Conservation (phyloP, 2,329 filamentous ascomycete genomes). For the Diaporthe australafricana region DNA sequence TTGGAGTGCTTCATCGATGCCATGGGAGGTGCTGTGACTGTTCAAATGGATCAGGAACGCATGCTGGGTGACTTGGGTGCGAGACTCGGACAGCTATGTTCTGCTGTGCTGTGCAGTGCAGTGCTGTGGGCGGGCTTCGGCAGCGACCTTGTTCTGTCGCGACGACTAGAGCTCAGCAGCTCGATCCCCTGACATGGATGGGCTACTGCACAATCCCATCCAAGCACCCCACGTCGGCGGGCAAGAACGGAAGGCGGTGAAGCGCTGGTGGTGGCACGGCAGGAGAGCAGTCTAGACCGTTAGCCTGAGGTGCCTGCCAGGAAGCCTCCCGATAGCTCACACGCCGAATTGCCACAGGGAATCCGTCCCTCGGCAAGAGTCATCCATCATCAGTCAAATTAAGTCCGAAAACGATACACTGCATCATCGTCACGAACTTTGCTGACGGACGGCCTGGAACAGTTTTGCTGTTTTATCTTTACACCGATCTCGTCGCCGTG, state of each 20-base stretch:
- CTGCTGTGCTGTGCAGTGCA: neutral
- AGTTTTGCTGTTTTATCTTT: neutral
- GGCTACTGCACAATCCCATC: neutral
- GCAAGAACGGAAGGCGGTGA: slow-evolving; percentile 26
- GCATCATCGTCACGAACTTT: slow-evolving; percentile 5
- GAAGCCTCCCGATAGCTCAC: neutral
- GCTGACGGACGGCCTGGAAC: neutral
- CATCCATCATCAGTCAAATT: slow-evolving; percentile 15
- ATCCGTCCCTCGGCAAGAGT: slow-evolving; percentile 30
- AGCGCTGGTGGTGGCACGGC: neutral
- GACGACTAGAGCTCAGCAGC: slow-evolving; percentile 1
- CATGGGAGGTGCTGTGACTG: neutral
- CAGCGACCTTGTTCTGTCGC: neutral
- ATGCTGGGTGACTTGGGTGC: slow-evolving; percentile 11
- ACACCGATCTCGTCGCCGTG: slow-evolving; percentile 6
- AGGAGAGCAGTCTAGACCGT: slow-evolving; percentile 6
- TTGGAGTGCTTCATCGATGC: neutral
- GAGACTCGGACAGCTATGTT: neutral
- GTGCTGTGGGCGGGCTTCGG: neutral
- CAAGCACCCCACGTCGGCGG: slow-evolving; percentile 10
- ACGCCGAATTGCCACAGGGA: slow-evolving; percentile 9
- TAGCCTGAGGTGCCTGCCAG: slow-evolving; percentile 1
- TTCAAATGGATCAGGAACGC: slow-evolving; percentile 10
- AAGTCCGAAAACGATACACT: slow-evolving; percentile 5
- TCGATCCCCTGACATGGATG: neutral